Evolutionary conservation across 164 flowering plant species (phyloP).

Genomic region (Berberis thunbergii): DNA sequence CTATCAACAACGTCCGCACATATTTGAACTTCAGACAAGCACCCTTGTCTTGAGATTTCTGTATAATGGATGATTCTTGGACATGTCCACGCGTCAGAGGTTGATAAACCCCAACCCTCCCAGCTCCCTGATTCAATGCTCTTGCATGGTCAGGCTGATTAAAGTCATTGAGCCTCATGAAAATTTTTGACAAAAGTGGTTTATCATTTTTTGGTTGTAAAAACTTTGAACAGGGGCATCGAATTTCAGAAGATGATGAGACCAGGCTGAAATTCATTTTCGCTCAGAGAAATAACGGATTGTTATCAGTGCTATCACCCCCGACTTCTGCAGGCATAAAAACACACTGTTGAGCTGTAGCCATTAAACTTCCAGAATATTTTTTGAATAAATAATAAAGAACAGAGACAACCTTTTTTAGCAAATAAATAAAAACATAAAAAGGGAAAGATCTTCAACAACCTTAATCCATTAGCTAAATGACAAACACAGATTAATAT

Average conservation of each 20-base stretch:
- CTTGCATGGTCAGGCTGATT: slow-evolving; percentile 12
- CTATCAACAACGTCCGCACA: slow-evolving; percentile 88
- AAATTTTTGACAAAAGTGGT: slow-evolving; percentile 10
- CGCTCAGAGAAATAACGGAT: slow-evolving; percentile 5
- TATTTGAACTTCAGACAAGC: slow-evolving; percentile 30
- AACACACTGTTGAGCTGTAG: slow-evolving; percentile 4
- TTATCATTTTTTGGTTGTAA: slow-evolving; percentile 13
- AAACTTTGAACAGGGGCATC: slow-evolving; percentile 18
- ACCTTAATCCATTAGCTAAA: background rate
- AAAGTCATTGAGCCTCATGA: slow-evolving; percentile 10
- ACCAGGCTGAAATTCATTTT: slow-evolving; percentile 27
- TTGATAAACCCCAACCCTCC: slow-evolving; percentile 28
- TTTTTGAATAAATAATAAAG: background rate
- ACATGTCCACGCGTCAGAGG: slow-evolving; percentile 40
- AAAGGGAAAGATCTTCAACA: background rate
- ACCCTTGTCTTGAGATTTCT: slow-evolving; percentile 25
- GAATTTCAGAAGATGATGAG: slow-evolving; percentile 25
- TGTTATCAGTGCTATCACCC: slow-evolving; percentile 1
- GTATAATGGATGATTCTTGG: slow-evolving; percentile 31
- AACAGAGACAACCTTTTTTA: background rate
- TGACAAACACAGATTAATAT: too few species aligned
- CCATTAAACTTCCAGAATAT: background rate
- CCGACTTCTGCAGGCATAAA: slow-evolving; percentile 18
- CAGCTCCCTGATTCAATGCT: slow-evolving; percentile 10
- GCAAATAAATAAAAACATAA: background rate